Conservation (phyloP, 306 rosid genomes). For the Sicyos edulis region DNA sequence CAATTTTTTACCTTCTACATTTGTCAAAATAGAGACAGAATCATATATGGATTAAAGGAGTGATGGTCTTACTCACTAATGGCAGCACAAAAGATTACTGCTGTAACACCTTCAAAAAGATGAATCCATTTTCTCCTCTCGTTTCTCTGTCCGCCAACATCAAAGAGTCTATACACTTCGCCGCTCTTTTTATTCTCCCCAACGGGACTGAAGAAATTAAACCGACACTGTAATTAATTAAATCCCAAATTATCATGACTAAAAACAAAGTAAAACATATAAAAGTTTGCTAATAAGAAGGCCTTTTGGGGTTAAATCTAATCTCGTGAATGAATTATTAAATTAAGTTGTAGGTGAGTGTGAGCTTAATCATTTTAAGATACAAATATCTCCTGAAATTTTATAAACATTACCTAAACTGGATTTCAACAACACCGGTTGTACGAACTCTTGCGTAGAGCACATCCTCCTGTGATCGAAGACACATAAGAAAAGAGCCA, state of each 20-base stretch:
- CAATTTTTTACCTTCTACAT: neutral
- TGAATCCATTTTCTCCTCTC: conserved; percentile 99
- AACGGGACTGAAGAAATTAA: conserved; percentile 71
- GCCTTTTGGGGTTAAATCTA: too few species aligned
- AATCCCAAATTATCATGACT: neutral
- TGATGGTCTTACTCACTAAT: conserved; percentile 81
- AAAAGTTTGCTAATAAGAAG: too few species aligned
- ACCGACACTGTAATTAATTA: conserved; percentile 14
- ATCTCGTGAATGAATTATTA: neutral
- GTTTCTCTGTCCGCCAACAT: conserved; percentile 98
- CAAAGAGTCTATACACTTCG: conserved; percentile 91
- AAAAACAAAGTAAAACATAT: neutral
- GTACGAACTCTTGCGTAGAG: conserved; percentile 94
- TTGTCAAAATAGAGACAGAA: neutral
- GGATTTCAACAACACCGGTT: conserved; percentile 97
- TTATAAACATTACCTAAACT: conserved; percentile 63
- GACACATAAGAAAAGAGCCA: conserved; percentile 15
- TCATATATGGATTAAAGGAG: conserved; percentile 6
- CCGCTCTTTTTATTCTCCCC: conserved; percentile 98
- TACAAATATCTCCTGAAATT: too few species aligned
- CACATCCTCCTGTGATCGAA: conserved; percentile 77
- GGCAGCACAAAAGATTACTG: conserved; percentile 96
- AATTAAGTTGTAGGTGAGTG: too few species aligned
- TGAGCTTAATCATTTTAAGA: too few species aligned
- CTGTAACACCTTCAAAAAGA: conserved; percentile 97